Evolutionary conservation across 2,329 filamentous ascomycete species (phyloP).

Genomic region (Hymenotorrendiella dingleyae): DNA sequence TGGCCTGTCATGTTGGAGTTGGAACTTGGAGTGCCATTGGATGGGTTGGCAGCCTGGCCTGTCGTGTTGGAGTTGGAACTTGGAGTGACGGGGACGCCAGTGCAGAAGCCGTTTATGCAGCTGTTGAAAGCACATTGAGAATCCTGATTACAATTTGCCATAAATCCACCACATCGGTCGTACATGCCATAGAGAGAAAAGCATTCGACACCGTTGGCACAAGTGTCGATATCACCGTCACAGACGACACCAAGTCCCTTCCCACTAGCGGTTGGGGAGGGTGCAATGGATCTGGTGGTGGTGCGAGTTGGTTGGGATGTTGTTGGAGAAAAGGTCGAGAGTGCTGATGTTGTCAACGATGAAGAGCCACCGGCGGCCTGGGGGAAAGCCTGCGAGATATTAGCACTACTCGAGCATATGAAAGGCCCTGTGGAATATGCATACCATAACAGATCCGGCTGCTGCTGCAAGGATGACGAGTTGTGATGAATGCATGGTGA

Average conservation of each 20-base stretch:
- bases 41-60: no score
- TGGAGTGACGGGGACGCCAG: constrained; percentile 1
- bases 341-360: not conserved
- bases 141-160: constrained; percentile 7
- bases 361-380: not conserved
- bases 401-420: not conserved
- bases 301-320: not conserved
- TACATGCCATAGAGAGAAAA: no score
- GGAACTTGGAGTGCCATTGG: no score
- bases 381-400: not conserved
- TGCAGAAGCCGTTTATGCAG: constrained; percentile 11
- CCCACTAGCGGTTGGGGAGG: not conserved
- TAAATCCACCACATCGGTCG: constrained; percentile 17
- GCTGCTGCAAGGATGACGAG: not conserved
- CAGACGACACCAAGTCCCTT: constrained; percentile 1
- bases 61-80: not conserved
- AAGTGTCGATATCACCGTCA: constrained; percentile 1
- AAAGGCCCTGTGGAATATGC: not conserved
- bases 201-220: constrained; percentile 13
- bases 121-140: constrained; percentile 15
- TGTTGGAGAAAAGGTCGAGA: not conserved
- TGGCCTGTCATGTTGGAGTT: no score
- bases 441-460: not conserved
- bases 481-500: constrained; percentile 1
- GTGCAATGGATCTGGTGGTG: not conserved